These are phyloP conservation scores for Pythium dissotocum DNA, from an alignment of 352 stramenopile species.

Conservation along the genomic window DNA sequence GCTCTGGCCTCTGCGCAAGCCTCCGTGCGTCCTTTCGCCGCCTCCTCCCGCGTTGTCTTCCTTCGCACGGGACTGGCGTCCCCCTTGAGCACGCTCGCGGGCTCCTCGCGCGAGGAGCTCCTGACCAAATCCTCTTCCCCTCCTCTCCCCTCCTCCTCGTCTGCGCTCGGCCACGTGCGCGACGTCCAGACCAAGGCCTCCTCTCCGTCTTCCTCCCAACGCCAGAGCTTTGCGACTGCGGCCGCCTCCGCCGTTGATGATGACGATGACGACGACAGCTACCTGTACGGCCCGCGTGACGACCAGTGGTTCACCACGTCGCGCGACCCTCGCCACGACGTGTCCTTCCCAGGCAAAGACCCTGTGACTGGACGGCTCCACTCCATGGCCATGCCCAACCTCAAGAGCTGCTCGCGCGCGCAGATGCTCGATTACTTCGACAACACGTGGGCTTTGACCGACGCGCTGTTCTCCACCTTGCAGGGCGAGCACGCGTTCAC, in stretches of 20 bases:
- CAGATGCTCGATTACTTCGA: slow-evolving; percentile 94
- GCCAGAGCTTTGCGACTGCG: slow-evolving; percentile 21
- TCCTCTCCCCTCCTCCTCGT: slow-evolving; percentile 5
- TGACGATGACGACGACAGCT: slow-evolving; percentile 50
- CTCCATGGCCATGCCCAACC: slow-evolving; percentile 82
- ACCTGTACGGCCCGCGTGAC: slow-evolving; percentile 57
- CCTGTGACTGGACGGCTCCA: slow-evolving; percentile 41
- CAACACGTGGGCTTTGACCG: slow-evolving; percentile 94
- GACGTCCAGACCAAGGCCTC: slow-evolving; percentile 21
- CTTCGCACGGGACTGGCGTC: slow-evolving; percentile 22
- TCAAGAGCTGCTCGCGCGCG: slow-evolving; percentile 78
- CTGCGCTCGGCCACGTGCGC: slow-evolving; percentile 20
- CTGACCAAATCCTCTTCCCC: slow-evolving; percentile 12
- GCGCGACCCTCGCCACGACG: slow-evolving; percentile 55
- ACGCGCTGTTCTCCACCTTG: slow-evolving; percentile 92
- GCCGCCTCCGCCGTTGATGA: slow-evolving; percentile 25
- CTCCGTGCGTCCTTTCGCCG: slow-evolving; percentile 8
- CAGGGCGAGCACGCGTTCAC: slow-evolving; percentile 91
- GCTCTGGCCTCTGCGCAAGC: slow-evolving; percentile 18
- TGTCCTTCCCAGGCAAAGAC: slow-evolving; percentile 58
- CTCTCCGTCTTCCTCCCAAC: slow-evolving; percentile 3
- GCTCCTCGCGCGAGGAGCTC: slow-evolving; percentile 24
- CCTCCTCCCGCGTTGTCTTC: not conserved
- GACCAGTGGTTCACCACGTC: slow-evolving; percentile 79
- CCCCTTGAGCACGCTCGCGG: slow-evolving; percentile 31